Evolutionary conservation across 768 basidiomycete genomes (phyloP).

Genomic region (Hericium alpestre): DNA sequence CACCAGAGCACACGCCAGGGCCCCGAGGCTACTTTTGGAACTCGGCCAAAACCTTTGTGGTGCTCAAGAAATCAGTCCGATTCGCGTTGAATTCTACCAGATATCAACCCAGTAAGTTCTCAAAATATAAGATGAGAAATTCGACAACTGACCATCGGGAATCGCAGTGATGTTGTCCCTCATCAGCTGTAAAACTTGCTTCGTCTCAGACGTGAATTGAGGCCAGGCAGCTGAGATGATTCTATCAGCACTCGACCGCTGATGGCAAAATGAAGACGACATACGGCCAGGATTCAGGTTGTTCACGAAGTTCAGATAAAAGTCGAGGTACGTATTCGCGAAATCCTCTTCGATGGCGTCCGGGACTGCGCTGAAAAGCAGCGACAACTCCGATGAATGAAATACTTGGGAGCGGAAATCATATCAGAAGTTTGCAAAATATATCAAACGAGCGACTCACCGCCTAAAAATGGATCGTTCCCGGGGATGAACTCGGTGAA

Average conservation of each 20-base stretch:
- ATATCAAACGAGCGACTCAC: conserved; percentile 17
- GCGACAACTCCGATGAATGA: conserved; percentile 37
- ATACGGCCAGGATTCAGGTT: conserved; percentile 46
- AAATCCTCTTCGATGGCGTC: conserved; percentile 29
- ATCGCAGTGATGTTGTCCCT: neutral
- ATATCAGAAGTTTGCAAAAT: neutral
- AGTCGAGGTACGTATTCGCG: conserved; percentile 37
- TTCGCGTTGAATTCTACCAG: neutral
- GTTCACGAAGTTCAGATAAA: conserved; percentile 46
- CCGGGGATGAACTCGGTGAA: conserved; percentile 52
- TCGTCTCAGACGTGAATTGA: neutral
- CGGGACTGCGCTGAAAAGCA: conserved; percentile 40
- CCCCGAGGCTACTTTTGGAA: neutral
- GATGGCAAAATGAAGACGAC: conserved; percentile 3
- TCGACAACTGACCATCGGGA: neutral
- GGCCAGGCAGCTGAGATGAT: neutral
- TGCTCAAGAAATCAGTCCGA: neutral
- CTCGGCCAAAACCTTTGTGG: neutral
- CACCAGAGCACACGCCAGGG: too few species aligned
- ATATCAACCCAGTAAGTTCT: neutral
- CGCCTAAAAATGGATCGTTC: conserved; percentile 35
- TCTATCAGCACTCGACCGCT: neutral
- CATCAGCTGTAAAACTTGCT: neutral
- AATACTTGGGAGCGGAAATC: conserved; percentile 23
- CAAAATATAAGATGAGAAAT: neutral